Evolutionary conservation across 108 stramenopile genomes (phyloP).

Genomic region (Cyclotella choctawhatcheeana): DNA sequence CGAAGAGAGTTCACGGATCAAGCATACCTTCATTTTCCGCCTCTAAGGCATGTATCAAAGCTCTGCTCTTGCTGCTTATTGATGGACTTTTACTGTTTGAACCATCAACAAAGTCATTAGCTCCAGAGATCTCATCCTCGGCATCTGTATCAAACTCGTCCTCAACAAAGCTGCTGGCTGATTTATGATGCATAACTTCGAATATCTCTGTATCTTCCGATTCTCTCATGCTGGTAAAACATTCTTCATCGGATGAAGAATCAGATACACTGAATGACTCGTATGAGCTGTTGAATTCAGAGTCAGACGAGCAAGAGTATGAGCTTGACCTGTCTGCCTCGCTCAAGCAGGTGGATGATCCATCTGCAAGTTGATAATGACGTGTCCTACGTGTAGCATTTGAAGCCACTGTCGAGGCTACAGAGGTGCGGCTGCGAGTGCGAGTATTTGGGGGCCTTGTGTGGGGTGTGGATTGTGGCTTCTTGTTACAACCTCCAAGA

Average conservation of each 20-base stretch:
- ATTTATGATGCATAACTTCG: background rate
- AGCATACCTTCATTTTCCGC: constrained; percentile 30
- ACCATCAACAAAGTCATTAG: background rate
- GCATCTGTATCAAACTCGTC: constrained; percentile 17
- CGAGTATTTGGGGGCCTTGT: background rate
- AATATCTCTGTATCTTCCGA: constrained; percentile 2
- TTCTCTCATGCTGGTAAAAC: background rate
- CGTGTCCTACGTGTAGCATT: background rate
- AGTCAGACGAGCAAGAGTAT: constrained; percentile 14
- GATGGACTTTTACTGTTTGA: background rate
- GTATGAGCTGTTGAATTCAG: background rate
- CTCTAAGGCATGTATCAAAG: constrained; percentile 12
- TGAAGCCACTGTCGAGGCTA: background rate
- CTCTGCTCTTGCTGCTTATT: background rate
- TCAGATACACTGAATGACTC: background rate
- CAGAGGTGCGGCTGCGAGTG: no score
- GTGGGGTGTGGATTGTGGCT: background rate
- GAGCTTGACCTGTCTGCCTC: constrained; percentile 14
- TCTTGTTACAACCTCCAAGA: constrained; percentile 15
- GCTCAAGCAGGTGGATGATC: constrained; percentile 11
- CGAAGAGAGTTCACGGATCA: no score
- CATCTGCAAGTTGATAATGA: constrained; percentile 10
- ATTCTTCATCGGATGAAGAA: constrained; percentile 10
- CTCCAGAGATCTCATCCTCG: constrained; percentile 2
- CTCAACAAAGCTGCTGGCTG: constrained; percentile 20